Evolutionary conservation across 352 stramenopile genomes (phyloP), one percentile per base, ranked within the genome.

Genomic region (Phytophthora hybrid): DNA sequence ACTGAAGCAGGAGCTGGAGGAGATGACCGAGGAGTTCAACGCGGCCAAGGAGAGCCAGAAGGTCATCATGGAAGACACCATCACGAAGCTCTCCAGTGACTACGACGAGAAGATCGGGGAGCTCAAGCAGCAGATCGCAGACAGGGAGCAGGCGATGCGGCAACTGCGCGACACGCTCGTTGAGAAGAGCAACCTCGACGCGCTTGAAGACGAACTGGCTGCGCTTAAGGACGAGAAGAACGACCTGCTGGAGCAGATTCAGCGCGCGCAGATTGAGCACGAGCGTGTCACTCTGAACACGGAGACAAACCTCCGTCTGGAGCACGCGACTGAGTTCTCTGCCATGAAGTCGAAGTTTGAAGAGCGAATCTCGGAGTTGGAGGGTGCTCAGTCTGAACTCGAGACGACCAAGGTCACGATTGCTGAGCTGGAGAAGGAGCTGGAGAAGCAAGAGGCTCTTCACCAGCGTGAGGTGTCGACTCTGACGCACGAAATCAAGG

Each of bases 141-240:
- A 80, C 31, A 87, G 89, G 64, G 84, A 94, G 60, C 66, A 79
- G 3, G 73, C 82, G 4, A 82, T 90, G 64, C 52, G 59, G 13
- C 69, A 78, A 13, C 55, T 93, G 0, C 73, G 74, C 5, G 74
- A 85, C 8, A 82, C 67, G 46, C 66, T 91, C n/a, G 76, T 83
- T 10, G 81, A 88, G 8, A 84, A 81, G 51, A 83, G 80, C 21
- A 79, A 88, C 56, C 60, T 93, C 0, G 74, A 81, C 1, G 82
- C 68, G 14, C 56, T 94, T 1, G 74, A 85, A 46, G 77, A 81
- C 34, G 73, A 86, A 49, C 55, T 93, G 56, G 23, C 52, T 31
- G 59, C 69, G 0, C 54, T 92, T 0, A 82, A 77, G 58, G 73
- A 82, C 32, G 83, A 93, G 44, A 91, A 92, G 58, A 80, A 80